Conservation (phyloP, 805 yeast species). For the Yamadazyma nakazawae region DNA sequence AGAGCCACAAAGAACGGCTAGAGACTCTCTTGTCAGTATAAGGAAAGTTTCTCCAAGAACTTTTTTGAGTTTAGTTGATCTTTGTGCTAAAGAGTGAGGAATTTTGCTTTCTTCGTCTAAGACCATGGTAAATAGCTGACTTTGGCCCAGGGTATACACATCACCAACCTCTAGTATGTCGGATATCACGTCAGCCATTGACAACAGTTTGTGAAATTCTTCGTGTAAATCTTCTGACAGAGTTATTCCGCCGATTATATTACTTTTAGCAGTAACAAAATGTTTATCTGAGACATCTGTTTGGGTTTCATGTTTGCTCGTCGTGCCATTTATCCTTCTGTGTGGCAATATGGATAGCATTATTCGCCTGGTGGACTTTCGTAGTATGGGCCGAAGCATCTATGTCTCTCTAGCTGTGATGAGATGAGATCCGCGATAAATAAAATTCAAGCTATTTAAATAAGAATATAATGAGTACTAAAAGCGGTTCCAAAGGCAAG, state of each 20-base stretch:
- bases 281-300: not conserved
- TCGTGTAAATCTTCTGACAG: not conserved
- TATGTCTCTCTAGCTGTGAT: not conserved
- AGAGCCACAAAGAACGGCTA: slow-evolving; percentile 28
- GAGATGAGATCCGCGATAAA: slow-evolving; percentile 12
- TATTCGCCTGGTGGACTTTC: not conserved
- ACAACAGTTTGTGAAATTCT: not conserved
- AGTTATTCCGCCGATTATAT: not conserved
- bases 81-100: not conserved
- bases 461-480: slow-evolving; percentile 11
- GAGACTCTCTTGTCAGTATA: slow-evolving; percentile 21
- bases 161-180: not conserved
- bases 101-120: not conserved
- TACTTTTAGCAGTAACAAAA: not conserved
- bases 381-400: not conserved
- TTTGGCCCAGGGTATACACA: not conserved
- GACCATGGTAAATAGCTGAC: not conserved
- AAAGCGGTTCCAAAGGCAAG: slow-evolving; percentile 4
- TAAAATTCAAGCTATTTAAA: no score
- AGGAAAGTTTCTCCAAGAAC: slow-evolving; percentile 23
- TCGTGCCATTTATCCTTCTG: not conserved
- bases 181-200: not conserved
- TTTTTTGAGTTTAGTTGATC: slow-evolving; percentile 16
- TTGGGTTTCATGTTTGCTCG: not conserved
- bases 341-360: not conserved